Evolutionary conservation across 495 filamentous ascomycete genomes (phyloP).

Genomic region (Tricharina praecox): DNA sequence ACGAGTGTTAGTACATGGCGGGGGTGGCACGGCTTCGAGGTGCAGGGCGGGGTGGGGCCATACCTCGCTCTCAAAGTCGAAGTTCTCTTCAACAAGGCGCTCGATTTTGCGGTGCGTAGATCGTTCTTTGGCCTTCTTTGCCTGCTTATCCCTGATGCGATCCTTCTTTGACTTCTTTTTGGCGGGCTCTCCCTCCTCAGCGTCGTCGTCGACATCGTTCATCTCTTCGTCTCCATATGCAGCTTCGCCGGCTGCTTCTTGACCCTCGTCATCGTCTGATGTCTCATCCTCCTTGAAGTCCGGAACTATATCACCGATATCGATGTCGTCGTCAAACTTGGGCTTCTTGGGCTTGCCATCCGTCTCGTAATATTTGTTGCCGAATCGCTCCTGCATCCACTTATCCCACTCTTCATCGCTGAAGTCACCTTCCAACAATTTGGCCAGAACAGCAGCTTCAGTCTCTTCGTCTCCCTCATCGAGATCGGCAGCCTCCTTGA

Average conservation of each 20-base stretch:
- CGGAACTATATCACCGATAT: constrained; percentile 79
- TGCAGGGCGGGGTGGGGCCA: constrained; percentile 30
- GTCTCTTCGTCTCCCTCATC: constrained; percentile 46
- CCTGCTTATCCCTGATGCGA: constrained; percentile 45
- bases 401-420: constrained; percentile 73
- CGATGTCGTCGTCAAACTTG: constrained; percentile 90
- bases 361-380: constrained; percentile 71
- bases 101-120: constrained; percentile 71
- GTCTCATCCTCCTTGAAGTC: constrained; percentile 54
- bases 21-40: background rate
- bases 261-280: constrained; percentile 33
- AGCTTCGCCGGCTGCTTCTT: constrained; percentile 35
- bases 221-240: constrained; percentile 29
- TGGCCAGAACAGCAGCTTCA: constrained; percentile 59
- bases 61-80: constrained; percentile 51
- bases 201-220: constrained; percentile 29
- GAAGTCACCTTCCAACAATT: constrained; percentile 70
- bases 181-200: constrained; percentile 28
- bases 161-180: constrained; percentile 49
- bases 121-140: constrained; percentile 56
- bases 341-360: constrained; percentile 65
- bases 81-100: constrained; percentile 63
- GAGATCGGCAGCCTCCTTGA: constrained; percentile 74
- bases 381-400: constrained; percentile 75
- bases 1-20: background rate